A percentile compares a stretch with the other conserved stretches of the same genome.
These are phyloP conservation scores for Chaetomium fimeti DNA, from an alignment of 495 filamentous ascomycete genomes.

Conservation along the genomic window DNA sequence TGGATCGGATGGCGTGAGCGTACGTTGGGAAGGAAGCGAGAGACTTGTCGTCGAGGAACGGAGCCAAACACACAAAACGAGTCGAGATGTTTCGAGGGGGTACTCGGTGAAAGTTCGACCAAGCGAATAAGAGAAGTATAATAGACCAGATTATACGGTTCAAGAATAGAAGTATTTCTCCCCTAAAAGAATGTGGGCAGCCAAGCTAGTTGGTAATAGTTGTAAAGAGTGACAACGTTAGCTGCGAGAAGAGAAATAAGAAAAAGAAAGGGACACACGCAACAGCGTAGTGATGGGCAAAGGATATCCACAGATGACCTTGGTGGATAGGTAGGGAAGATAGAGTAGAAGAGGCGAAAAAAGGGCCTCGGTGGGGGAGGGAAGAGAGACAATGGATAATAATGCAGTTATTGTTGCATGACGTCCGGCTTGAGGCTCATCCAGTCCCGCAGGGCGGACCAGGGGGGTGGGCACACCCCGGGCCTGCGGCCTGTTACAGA, in stretches of 20 bases:
- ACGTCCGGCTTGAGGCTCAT: constrained; percentile 36
- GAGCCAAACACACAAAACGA: constrained; percentile 26
- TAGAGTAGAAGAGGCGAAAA: constrained; percentile 36
- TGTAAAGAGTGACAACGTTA: constrained; percentile 53
- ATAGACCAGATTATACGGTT: constrained; percentile 48
- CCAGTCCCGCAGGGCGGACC: constrained; percentile 36
- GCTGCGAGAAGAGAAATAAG: constrained; percentile 52
- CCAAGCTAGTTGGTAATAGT: constrained; percentile 57
- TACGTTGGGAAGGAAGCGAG: constrained; percentile 24
- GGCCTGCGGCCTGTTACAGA: constrained; percentile 43
- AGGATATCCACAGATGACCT: constrained; percentile 41
- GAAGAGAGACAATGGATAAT: constrained; percentile 33
- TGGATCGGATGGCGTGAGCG: background rate
- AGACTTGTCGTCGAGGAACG: constrained; percentile 27
- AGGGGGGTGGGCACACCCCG: constrained; percentile 32
- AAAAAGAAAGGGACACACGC: constrained; percentile 44
- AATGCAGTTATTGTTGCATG: constrained; percentile 41
- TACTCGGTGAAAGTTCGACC: constrained; percentile 23
- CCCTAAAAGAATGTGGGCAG: constrained; percentile 53
- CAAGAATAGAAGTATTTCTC: constrained; percentile 40
- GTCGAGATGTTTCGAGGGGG: constrained; percentile 13
- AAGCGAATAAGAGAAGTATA: constrained; percentile 33
- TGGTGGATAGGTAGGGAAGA: constrained; percentile 40
- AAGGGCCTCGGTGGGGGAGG: constrained; percentile 34
- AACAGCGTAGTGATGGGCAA: constrained; percentile 46